phyloP scores from a whole-genome alignment of 495 filamentous ascomycete species.

The Lentithecium fluviatile region DNA sequence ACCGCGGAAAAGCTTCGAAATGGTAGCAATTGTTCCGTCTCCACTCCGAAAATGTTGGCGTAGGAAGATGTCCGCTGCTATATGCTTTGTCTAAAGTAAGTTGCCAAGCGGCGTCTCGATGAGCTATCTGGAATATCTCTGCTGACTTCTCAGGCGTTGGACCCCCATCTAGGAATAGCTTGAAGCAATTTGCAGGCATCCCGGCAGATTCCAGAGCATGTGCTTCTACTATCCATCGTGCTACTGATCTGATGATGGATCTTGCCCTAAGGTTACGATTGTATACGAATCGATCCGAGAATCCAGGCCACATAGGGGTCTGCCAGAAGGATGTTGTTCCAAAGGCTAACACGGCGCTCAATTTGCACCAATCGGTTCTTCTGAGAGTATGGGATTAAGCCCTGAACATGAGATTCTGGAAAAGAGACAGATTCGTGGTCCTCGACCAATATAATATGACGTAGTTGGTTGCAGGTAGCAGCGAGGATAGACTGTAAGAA shows the following conservation, averaged over 20 bases:
- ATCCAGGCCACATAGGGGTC: no score
- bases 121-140: neutral
- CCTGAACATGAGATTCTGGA: no score
- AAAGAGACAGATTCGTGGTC: no score
- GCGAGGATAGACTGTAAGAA: no score
- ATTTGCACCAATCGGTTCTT: no score
- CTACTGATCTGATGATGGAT: neutral
- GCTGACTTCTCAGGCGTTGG: neutral
- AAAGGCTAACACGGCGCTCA: no score
- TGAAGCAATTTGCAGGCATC: neutral
- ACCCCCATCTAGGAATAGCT: neutral
- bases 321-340: no score
- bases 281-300: neutral
- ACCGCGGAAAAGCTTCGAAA: neutral
- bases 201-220: neutral
- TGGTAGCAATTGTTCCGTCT: neutral
- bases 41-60: neutral
- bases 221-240: neutral
- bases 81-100: neutral
- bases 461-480: no score
- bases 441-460: no score
- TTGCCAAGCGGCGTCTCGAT: neutral
- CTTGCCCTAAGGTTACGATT: neutral
- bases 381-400: no score
- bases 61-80: neutral